Percentiles rank a stretch among this genome's conserved stretches.
Conservation (phyloP, 2,329 filamentous ascomycete species). For the Trichoderma simmonsii region DNA sequence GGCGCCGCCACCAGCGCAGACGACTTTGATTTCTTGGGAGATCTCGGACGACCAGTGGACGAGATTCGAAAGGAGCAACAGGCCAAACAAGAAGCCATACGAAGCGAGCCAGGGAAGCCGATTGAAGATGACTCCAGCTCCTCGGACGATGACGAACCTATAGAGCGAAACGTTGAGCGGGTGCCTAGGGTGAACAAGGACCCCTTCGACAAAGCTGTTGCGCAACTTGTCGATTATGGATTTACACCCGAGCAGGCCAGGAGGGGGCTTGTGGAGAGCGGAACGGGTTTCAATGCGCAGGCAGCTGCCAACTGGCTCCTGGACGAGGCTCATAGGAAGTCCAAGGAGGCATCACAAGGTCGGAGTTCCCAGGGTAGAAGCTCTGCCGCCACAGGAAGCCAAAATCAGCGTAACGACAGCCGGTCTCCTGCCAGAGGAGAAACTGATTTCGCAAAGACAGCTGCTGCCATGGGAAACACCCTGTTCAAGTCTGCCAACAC, state of each 20-base stretch:
- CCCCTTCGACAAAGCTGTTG: slow-evolving; percentile 71
- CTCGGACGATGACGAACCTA: slow-evolving; percentile 40
- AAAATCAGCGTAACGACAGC: slow-evolving; percentile 43
- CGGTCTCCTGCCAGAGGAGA: slow-evolving; percentile 56
- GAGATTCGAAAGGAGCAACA: slow-evolving; percentile 53
- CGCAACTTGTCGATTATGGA: slow-evolving; percentile 91
- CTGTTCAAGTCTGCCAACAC: slow-evolving; percentile 93
- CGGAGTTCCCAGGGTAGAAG: slow-evolving; percentile 35
- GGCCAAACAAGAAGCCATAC: slow-evolving; percentile 29
- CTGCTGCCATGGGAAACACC: slow-evolving; percentile 76
- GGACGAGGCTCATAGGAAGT: slow-evolving; percentile 83
- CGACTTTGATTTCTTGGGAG: slow-evolving; percentile 64
- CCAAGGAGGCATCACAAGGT: slow-evolving; percentile 66
- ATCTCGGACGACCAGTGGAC: slow-evolving; percentile 62
- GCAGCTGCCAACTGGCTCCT: slow-evolving; percentile 85
- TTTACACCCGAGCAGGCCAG: slow-evolving; percentile 83
- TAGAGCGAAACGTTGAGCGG: slow-evolving; percentile 25
- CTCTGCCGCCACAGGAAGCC: slow-evolving; percentile 34
- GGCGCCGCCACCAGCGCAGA: slow-evolving; percentile 39
- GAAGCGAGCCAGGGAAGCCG: slow-evolving; percentile 52
- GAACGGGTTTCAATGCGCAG: slow-evolving; percentile 76
- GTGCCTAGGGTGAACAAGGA: slow-evolving; percentile 32
- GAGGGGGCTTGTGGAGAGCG: slow-evolving; percentile 74
- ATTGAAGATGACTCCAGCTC: slow-evolving; percentile 51
- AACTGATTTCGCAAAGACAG: slow-evolving; percentile 74